phyloP scores from a whole-genome alignment of 441 rosid genomes.

The Dalechampia spathulata region DNA sequence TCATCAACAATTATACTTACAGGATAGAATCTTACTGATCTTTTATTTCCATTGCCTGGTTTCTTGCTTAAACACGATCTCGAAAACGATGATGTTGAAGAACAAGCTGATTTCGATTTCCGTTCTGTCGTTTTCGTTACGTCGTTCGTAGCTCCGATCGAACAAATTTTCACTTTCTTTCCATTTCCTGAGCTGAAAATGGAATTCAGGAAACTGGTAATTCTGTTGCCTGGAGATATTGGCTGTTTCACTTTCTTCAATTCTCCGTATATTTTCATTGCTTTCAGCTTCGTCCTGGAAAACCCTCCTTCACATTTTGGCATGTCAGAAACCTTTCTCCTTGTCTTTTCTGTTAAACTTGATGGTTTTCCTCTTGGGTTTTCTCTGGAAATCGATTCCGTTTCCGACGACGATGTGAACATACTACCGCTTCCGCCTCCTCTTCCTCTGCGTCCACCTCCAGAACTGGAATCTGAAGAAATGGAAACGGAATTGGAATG shows the following conservation, averaged over 20 bases:
- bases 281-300: constrained; percentile 42
- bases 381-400: constrained; percentile 25
- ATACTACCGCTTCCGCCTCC: constrained; percentile 5
- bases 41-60: constrained; percentile 27
- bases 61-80: constrained; percentile 57
- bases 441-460: constrained; percentile 4
- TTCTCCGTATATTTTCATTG: constrained; percentile 46
- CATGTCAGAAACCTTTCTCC: background rate
- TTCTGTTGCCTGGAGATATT: constrained; percentile 61
- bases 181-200: constrained; percentile 60
- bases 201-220: constrained; percentile 57
- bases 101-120: constrained; percentile 42
- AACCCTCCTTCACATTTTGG: constrained; percentile 28
- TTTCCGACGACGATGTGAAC: constrained; percentile 46
- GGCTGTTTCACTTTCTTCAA: constrained; percentile 66
- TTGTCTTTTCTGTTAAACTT: constrained; percentile 4
- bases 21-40: constrained; percentile 60
- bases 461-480: constrained; percentile 48
- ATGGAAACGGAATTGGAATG: constrained; percentile 32
- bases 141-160: constrained; percentile 49
- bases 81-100: constrained; percentile 46
- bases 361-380: constrained; percentile 25
- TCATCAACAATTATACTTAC: constrained; percentile 53
- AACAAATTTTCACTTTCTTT: constrained; percentile 69
- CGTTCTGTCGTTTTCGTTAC: constrained; percentile 40